Evolutionary conservation across 1,284 basidiomycete species (phyloP).

Genomic region (Schizopora paradoxa): DNA sequence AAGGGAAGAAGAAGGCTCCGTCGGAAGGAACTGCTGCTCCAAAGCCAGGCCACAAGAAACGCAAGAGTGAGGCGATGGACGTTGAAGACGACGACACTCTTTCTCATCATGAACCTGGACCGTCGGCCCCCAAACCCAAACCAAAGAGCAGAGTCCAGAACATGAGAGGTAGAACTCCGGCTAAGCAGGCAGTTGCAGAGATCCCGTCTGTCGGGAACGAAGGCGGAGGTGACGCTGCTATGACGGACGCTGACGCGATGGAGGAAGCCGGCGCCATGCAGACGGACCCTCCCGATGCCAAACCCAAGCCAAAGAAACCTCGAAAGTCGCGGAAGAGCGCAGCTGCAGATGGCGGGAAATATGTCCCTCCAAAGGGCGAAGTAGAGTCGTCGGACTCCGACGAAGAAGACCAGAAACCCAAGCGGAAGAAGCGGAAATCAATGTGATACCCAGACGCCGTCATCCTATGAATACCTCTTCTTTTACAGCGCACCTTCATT

Average conservation of each 20-base stretch:
- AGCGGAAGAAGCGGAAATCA: conserved; percentile 14
- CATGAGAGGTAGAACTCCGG: conserved; percentile 2
- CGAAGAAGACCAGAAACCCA: conserved; percentile 11
- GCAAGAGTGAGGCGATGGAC: conserved; percentile 6
- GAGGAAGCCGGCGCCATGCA: too few relatives aligned
- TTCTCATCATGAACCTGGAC: background rate
- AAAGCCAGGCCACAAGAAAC: conserved; percentile 7
- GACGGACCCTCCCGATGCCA: too few relatives aligned
- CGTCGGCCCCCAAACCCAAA: conserved; percentile 5
- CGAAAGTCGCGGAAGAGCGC: conserved; percentile 15
- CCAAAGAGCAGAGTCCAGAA: conserved; percentile 9
- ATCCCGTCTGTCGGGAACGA: background rate
- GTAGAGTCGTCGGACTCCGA: conserved; percentile 9
- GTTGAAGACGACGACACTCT: background rate
- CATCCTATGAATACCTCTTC: too few relatives aligned
- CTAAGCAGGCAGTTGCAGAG: conserved; percentile 7
- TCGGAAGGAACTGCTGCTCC: background rate
- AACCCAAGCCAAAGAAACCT: conserved; percentile 14
- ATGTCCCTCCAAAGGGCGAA: conserved; percentile 12
- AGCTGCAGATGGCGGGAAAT: conserved; percentile 14
- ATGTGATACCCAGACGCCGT: too few relatives aligned
- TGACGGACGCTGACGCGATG: conserved; percentile 4
- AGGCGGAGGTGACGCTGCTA: conserved; percentile 5
- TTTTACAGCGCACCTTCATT: too few relatives aligned
- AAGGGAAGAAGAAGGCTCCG: conserved; percentile 1